A percentile compares a stretch with the other conserved stretches of the same genome.
Conservation (phyloP, 1,139 yeast genomes). For the Saccharomyces pastorianus region DNA sequence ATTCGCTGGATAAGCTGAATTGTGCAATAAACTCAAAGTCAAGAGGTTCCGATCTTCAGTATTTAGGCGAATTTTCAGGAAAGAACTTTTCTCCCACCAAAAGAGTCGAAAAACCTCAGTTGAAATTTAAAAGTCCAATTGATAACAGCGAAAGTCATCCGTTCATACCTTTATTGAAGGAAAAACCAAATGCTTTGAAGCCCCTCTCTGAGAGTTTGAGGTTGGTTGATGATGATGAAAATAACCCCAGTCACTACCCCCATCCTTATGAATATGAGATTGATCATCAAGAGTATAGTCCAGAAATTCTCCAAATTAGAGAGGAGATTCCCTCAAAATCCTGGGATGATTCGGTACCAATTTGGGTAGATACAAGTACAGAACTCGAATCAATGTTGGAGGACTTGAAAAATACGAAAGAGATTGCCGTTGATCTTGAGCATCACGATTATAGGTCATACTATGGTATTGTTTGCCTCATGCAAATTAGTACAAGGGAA, state of each 20-base stretch:
- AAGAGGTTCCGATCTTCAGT: constrained; percentile 31
- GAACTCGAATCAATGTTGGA: constrained; percentile 47
- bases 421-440: constrained; percentile 91
- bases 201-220: constrained; percentile 46
- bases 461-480: constrained; percentile 81
- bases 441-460: constrained; percentile 91
- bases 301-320: constrained; percentile 38
- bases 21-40: constrained; percentile 12
- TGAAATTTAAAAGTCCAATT: constrained; percentile 45
- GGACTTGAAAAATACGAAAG: constrained; percentile 44
- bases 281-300: constrained; percentile 61
- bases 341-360: constrained; percentile 60
- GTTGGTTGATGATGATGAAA: constrained; percentile 37
- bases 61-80: constrained; percentile 40
- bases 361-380: constrained; percentile 62
- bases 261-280: constrained; percentile 86
- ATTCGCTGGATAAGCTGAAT: constrained; percentile 45
- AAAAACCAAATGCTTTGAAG: constrained; percentile 63
- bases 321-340: constrained; percentile 52
- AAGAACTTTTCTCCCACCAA: constrained; percentile 20
- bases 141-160: constrained; percentile 68
- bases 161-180: constrained; percentile 60
- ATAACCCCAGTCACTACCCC: constrained; percentile 52
- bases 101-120: constrained; percentile 63
- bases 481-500: constrained; percentile 85